These are phyloP conservation scores for Mycena albidolilacea DNA, from an alignment of 768 basidiomycete species.

Conservation along the genomic window DNA sequence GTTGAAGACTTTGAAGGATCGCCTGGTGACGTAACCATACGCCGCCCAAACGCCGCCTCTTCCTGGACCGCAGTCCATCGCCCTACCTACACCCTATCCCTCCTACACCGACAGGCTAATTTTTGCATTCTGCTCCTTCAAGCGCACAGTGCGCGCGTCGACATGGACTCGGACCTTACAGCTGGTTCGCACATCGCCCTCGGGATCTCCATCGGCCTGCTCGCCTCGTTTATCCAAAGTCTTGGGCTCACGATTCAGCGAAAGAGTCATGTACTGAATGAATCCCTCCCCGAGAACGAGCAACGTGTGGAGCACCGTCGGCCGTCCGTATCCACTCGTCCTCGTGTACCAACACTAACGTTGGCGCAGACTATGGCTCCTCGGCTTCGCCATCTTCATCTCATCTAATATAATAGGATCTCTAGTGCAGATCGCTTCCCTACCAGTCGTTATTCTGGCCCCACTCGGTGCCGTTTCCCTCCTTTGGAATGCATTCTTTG, in stretches of 20 bases:
- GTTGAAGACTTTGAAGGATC: too few relatives aligned
- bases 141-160: not conserved
- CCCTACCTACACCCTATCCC: not conserved
- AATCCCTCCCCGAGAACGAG: slow-evolving; percentile 73
- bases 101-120: not conserved
- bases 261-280: slow-evolving; percentile 92
- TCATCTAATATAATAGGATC: slow-evolving; percentile 91
- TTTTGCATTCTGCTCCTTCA: not conserved
- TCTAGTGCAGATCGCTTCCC: slow-evolving; percentile 91
- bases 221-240: slow-evolving; percentile 62
- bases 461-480: slow-evolving; percentile 94
- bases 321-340: slow-evolving; percentile 69
- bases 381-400: slow-evolving; percentile 90
- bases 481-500: slow-evolving; percentile 96
- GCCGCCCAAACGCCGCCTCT: not conserved
- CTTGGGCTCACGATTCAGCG: slow-evolving; percentile 88
- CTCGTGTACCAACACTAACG: slow-evolving; percentile 15
- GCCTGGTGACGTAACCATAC: not conserved
- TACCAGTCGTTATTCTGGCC: slow-evolving; percentile 95
- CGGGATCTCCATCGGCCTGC: slow-evolving; percentile 74
- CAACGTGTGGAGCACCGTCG: slow-evolving; percentile 82
- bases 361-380: slow-evolving; percentile 79
- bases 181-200: slow-evolving; percentile 56
- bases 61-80: not conserved
- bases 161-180: slow-evolving; percentile 30